Percentiles rank a stretch among this genome's conserved stretches.
phyloP scores from a whole-genome alignment of 2,329 filamentous ascomycete genomes.

The Paecilomyces variotii region DNA sequence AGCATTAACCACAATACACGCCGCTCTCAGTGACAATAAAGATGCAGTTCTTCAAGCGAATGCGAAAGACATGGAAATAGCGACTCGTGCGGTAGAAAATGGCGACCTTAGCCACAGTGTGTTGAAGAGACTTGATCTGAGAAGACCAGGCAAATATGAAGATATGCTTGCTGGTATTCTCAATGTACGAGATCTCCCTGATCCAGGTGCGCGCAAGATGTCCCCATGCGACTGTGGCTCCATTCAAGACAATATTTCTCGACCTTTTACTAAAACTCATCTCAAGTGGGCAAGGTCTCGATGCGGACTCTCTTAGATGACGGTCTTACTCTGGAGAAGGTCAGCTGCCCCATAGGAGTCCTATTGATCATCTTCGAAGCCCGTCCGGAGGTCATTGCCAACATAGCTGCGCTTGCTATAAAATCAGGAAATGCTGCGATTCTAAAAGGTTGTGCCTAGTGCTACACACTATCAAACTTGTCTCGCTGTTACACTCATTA shows the following conservation, averaged over 20 bases:
- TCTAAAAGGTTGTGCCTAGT: slow-evolving; percentile 60
- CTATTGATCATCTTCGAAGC: slow-evolving; percentile 98
- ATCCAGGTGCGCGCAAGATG: slow-evolving; percentile 60
- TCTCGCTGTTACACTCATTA: background rate
- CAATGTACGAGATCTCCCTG: slow-evolving; percentile 73
- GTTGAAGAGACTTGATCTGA: slow-evolving; percentile 79
- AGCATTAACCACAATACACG: slow-evolving; percentile 74
- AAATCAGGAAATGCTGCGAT: slow-evolving; percentile 98
- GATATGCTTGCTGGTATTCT: slow-evolving; percentile 95
- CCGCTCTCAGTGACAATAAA: slow-evolving; percentile 61
- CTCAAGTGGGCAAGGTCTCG: slow-evolving; percentile 70
- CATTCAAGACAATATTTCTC: background rate
- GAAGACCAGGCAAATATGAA: slow-evolving; percentile 83
- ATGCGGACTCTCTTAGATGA: slow-evolving; percentile 81
- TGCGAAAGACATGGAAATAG: slow-evolving; percentile 67
- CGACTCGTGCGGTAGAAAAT: slow-evolving; percentile 62
- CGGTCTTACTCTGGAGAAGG: slow-evolving; percentile 72
- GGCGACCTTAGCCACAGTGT: slow-evolving; percentile 74
- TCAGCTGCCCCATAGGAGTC: slow-evolving; percentile 94
- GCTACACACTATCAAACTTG: background rate
- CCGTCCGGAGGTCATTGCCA: slow-evolving; percentile 94
- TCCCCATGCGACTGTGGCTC: background rate
- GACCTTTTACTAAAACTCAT: slow-evolving; percentile 1
- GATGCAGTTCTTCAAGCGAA: slow-evolving; percentile 80
- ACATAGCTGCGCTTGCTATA: slow-evolving; percentile 90